Conservation (phyloP, 2,329 filamentous ascomycete genomes). For the Penicillium sp. region DNA sequence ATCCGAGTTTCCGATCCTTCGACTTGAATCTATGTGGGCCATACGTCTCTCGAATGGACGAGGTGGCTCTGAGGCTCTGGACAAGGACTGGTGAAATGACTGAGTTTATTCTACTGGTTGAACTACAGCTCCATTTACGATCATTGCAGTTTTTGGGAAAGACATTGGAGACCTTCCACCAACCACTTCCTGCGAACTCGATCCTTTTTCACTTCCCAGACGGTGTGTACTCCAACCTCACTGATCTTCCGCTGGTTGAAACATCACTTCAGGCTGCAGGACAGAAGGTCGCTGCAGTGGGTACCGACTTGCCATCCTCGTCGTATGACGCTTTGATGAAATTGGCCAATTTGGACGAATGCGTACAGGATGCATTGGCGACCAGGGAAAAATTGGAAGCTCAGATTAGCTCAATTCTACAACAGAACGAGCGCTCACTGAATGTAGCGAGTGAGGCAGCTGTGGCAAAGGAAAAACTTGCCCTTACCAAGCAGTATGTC, state of each 20-base stretch:
- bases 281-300: constrained; percentile 40
- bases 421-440: constrained; percentile 35
- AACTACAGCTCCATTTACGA: constrained; percentile 68
- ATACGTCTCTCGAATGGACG: constrained; percentile 62
- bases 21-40: constrained; percentile 66
- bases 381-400: constrained; percentile 70
- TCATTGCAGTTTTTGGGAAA: constrained; percentile 75
- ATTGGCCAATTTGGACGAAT: constrained; percentile 81
- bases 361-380: constrained; percentile 81
- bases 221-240: constrained; percentile 75
- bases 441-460: constrained; percentile 34
- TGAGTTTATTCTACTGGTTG: constrained; percentile 64
- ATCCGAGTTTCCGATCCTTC: constrained; percentile 85
- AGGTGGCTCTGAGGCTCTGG: constrained; percentile 72
- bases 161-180: constrained; percentile 60
- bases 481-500: constrained; percentile 51
- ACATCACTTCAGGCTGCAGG: constrained; percentile 12
- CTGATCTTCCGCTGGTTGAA: constrained; percentile 58
- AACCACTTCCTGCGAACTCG: constrained; percentile 75
- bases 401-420: constrained; percentile 65
- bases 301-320: constrained; percentile 60
- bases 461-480: constrained; percentile 40
- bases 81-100: constrained; percentile 55
- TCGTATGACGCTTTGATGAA: constrained; percentile 88
- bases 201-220: constrained; percentile 82